Evolutionary conservation across 139 green algal genomes (phyloP).

Genomic region (Deuterostichococcus epilithicus): DNA sequence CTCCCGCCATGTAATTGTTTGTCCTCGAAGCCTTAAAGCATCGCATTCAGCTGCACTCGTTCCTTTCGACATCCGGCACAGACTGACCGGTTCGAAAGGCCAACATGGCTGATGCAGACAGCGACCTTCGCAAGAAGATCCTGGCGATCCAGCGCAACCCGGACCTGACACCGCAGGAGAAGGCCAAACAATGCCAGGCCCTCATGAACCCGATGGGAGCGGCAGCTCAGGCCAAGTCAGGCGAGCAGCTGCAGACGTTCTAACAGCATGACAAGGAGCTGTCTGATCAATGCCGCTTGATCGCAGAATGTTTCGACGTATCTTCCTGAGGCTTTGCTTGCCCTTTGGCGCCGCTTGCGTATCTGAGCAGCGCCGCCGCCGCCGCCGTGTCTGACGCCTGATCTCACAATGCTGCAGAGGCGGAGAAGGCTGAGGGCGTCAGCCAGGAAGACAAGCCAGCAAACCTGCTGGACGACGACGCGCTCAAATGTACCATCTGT

Average conservation of each 20-base stretch:
- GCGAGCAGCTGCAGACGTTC: no score
- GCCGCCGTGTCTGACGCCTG: neutral
- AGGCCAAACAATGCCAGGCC: slow-evolving; percentile 69
- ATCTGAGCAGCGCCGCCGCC: no score
- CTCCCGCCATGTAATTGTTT: no score
- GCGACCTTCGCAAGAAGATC: slow-evolving; percentile 50
- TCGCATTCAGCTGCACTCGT: no score
- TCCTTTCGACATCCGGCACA: no score
- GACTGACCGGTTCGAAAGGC: neutral
- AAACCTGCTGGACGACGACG: slow-evolving; percentile 55
- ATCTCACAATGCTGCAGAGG: neutral
- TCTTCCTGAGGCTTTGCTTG: no score
- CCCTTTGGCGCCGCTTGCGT: no score
- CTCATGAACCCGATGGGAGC: slow-evolving; percentile 56
- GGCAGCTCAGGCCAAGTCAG: neutral
- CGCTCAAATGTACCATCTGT: slow-evolving; percentile 87
- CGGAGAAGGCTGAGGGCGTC: slow-evolving; percentile 8
- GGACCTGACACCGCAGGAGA: slow-evolving; percentile 75
- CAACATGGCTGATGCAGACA: neutral
- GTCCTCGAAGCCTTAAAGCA: no score
- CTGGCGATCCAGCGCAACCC: slow-evolving; percentile 69
- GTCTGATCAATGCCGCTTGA: no score
- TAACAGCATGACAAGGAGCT: neutral
- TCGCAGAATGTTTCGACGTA: no score
- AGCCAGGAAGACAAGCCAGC: neutral